phyloP scores from a whole-genome alignment of 192 early-diverging fungal species.

The Backusella macrospora region DNA sequence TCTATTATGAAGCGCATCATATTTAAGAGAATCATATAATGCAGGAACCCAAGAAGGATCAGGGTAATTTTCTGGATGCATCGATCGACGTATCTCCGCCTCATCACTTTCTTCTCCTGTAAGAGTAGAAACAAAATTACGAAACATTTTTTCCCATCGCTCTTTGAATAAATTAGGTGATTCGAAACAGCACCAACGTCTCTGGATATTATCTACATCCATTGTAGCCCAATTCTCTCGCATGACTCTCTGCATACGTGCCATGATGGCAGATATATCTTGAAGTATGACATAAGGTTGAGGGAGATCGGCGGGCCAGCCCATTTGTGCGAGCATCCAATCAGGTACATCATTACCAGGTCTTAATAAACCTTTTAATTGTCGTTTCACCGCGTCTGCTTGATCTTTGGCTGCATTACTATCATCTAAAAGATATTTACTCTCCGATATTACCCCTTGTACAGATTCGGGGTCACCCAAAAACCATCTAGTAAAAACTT shows the following conservation, averaged over 20 bases:
- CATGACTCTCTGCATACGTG: slow-evolving; percentile 73
- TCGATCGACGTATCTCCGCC: not conserved
- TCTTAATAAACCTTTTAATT: slow-evolving; percentile 56
- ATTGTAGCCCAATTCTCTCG: slow-evolving; percentile 65
- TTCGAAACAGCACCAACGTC: slow-evolving; percentile 91
- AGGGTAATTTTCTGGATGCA: slow-evolving; percentile 18
- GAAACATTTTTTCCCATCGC: slow-evolving; percentile 95
- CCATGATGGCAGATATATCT: slow-evolving; percentile 72
- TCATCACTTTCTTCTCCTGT: slow-evolving; percentile 19
- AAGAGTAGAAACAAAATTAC: slow-evolving; percentile 66
- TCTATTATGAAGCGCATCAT: slow-evolving; percentile 94
- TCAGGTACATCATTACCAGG: slow-evolving; percentile 15
- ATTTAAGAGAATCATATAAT: slow-evolving; percentile 94
- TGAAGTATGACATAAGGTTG: slow-evolving; percentile 55
- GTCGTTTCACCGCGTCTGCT: slow-evolving; percentile 81
- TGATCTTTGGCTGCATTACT: slow-evolving; percentile 93
- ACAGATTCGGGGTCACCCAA: slow-evolving; percentile 61
- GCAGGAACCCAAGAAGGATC: slow-evolving; percentile 85
- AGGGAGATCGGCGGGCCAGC: slow-evolving; percentile 29
- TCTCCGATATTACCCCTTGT: slow-evolving; percentile 65
- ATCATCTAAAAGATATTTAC: slow-evolving; percentile 94
- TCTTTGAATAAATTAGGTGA: slow-evolving; percentile 85
- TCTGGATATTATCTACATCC: slow-evolving; percentile 67
- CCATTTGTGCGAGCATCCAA: slow-evolving; percentile 23
- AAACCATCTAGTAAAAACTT: slow-evolving; percentile 70